A percentile compares a stretch with the other conserved stretches of the same genome.
These are phyloP conservation scores for Sordariomycetes sp. DNA, from an alignment of 2,329 filamentous ascomycete species.

Conservation along the genomic window DNA sequence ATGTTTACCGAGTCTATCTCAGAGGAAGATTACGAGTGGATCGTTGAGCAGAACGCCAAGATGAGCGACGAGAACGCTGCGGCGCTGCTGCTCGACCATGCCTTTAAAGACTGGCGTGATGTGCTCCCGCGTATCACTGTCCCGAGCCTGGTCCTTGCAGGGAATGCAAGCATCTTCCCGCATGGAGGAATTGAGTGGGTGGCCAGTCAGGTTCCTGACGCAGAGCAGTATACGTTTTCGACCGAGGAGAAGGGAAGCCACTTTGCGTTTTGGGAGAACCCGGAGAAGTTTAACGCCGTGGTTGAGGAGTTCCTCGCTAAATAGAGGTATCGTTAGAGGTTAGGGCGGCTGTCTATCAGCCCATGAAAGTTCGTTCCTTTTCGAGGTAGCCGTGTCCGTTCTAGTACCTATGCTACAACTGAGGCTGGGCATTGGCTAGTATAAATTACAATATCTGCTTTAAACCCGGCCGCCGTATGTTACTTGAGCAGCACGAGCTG, in stretches of 20 bases:
- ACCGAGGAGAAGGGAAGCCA: slow-evolving; percentile 20
- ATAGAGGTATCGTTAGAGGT: neutral
- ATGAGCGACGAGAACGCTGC: slow-evolving; percentile 14
- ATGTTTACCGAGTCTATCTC: slow-evolving; percentile 14
- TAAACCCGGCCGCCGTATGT: too few relatives aligned
- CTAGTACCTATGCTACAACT: too few relatives aligned
- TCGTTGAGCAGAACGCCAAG: slow-evolving; percentile 13
- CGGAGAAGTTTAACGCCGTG: slow-evolving; percentile 17
- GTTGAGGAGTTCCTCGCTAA: slow-evolving; percentile 15
- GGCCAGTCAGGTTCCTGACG: slow-evolving; percentile 15
- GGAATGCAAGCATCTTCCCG: slow-evolving; percentile 6
- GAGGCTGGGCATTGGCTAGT: too few relatives aligned
- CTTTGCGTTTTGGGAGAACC: slow-evolving; percentile 22
- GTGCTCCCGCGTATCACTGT: slow-evolving; percentile 17
- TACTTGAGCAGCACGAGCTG: too few relatives aligned
- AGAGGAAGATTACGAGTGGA: slow-evolving; percentile 15
- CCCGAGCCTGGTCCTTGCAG: slow-evolving; percentile 16
- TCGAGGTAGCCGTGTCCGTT: too few relatives aligned
- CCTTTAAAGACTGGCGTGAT: slow-evolving; percentile 16
- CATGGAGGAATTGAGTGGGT: slow-evolving; percentile 12
- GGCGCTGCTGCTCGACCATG: slow-evolving; percentile 16
- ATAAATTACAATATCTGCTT: too few relatives aligned
- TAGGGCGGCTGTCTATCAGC: too few relatives aligned
- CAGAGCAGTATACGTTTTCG: slow-evolving; percentile 14
- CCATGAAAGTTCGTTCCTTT: too few relatives aligned